These are phyloP conservation scores for Magnaporthiopsis incrustans DNA, from an alignment of 2,329 filamentous ascomycete species.

Conservation along the genomic window DNA sequence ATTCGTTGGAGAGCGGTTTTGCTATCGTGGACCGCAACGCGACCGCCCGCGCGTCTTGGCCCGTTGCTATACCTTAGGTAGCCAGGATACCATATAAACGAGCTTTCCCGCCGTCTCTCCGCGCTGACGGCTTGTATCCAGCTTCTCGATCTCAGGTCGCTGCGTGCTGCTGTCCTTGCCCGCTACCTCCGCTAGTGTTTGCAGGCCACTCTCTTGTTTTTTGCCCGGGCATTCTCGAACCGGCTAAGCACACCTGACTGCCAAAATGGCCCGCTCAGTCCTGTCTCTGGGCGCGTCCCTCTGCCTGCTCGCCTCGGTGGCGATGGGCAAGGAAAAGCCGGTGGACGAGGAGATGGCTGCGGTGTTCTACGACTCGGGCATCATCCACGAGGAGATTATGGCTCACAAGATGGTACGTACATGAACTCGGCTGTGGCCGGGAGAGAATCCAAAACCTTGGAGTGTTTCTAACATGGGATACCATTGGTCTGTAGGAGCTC, in stretches of 20 bases:
- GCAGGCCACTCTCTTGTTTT: background rate
- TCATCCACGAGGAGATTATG: conserved; percentile 1
- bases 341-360: conserved; percentile 3
- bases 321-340: conserved; percentile 7
- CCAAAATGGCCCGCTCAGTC: conserved; percentile 2
- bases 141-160: too few species aligned
- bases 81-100: background rate
- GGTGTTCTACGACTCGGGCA: background rate
- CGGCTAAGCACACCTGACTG: background rate
- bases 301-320: conserved; percentile 4
- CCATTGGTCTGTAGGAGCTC: background rate
- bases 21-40: background rate
- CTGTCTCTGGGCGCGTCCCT: conserved; percentile 3
- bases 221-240: too few species aligned
- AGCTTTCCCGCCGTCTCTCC: background rate
- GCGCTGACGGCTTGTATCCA: too few species aligned
- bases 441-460: background rate
- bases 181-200: background rate
- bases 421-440: too few species aligned
- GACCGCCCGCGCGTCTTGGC: background rate
- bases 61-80: background rate
- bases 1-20: background rate
- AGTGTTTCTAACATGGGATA: background rate
- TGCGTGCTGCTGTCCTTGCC: too few species aligned
- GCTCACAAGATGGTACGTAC: background rate